Evolutionary conservation across 129 eudicot genomes (phyloP).

Genomic region (Ambrosia trifida): DNA sequence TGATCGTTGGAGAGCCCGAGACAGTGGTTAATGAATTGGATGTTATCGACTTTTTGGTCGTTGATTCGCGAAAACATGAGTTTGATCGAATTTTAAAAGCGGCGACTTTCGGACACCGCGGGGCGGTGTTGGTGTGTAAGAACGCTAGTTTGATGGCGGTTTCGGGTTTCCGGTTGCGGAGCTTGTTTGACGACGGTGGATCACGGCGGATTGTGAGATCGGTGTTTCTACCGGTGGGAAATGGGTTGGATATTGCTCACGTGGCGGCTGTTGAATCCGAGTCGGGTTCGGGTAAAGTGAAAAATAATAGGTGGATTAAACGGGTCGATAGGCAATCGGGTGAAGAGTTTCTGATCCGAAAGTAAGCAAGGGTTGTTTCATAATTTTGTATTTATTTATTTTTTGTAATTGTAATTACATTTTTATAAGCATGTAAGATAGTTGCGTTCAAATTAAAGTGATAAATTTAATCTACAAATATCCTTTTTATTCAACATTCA

Average conservation of each 20-base stretch:
- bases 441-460: not conserved
- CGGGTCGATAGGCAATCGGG: slow-evolving; percentile 52
- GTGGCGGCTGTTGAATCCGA: slow-evolving; percentile 48
- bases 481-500: no score
- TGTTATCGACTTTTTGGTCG: slow-evolving; percentile 60
- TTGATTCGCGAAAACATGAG: slow-evolving; percentile 44
- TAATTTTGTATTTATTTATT: not conserved
- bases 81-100: slow-evolving; percentile 38
- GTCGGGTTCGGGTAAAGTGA: slow-evolving; percentile 16
- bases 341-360: slow-evolving; percentile 59
- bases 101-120: slow-evolving; percentile 62
- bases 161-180: slow-evolving; percentile 55
- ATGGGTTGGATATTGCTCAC: slow-evolving; percentile 72
- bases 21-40: slow-evolving; percentile 41
- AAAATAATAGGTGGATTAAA: slow-evolving; percentile 47
- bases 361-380: not conserved
- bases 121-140: slow-evolving; percentile 78
- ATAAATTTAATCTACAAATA: not conserved
- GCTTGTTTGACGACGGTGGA: slow-evolving; percentile 46
- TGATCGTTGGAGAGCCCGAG: slow-evolving; percentile 52
- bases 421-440: not conserved
- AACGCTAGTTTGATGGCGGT: slow-evolving; percentile 44
- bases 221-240: slow-evolving; percentile 70
- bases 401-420: slow-evolving; percentile 11
- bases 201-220: slow-evolving; percentile 61